Percentiles rank a stretch among this genome's conserved stretches.
phyloP scores from a whole-genome alignment of 75 land plant species.

The Chamaecyparis obtusa region DNA sequence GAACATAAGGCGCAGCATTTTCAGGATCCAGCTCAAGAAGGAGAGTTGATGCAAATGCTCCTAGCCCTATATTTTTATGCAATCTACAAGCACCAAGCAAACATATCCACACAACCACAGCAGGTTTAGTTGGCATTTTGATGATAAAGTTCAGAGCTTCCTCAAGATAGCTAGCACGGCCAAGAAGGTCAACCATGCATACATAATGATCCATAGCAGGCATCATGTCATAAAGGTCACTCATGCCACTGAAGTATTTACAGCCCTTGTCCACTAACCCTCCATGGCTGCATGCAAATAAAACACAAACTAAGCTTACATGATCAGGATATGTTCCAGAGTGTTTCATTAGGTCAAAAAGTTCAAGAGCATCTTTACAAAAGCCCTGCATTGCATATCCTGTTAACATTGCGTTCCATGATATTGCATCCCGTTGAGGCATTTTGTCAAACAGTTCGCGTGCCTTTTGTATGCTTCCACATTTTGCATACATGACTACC shows the following conservation, averaged over 20 bases:
- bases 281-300: constrained; percentile 30
- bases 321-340: constrained; percentile 23
- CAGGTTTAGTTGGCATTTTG: constrained; percentile 33
- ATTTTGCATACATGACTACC: constrained; percentile 42
- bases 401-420: constrained; percentile 48
- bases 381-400: constrained; percentile 42
- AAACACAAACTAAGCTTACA: constrained; percentile 37
- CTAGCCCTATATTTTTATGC: constrained; percentile 22
- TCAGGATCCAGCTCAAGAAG: constrained; percentile 30
- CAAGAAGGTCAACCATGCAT: constrained; percentile 44
- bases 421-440: constrained; percentile 24
- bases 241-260: constrained; percentile 29
- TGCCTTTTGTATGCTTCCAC: constrained; percentile 31
- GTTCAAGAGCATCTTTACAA: constrained; percentile 18
- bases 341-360: constrained; percentile 32
- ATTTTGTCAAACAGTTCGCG: constrained; percentile 20
- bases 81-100: constrained; percentile 42
- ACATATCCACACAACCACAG: constrained; percentile 32
- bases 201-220: constrained; percentile 39
- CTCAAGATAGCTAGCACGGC: constrained; percentile 23
- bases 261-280: constrained; percentile 6
- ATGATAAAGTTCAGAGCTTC: constrained; percentile 27
- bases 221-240: constrained; percentile 20
- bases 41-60: constrained; percentile 29
- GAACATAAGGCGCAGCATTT: constrained; percentile 27